Evolutionary conservation across 148 eudicot genomes (phyloP).

Genomic region (Vaccinium corymbosum): DNA sequence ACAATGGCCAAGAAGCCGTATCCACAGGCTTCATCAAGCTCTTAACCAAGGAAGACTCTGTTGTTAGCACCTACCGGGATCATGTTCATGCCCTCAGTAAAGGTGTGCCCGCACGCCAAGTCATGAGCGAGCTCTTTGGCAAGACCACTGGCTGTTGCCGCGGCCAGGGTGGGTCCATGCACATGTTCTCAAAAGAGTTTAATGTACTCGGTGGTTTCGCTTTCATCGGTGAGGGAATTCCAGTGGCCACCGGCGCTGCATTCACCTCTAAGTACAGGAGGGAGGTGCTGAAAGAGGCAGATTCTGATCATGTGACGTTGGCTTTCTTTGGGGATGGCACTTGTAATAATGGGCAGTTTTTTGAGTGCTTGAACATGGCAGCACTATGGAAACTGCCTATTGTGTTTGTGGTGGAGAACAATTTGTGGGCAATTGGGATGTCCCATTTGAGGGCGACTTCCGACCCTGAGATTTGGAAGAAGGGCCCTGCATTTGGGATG

Average conservation of each 20-base stretch:
- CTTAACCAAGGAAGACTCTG: conserved; percentile 63
- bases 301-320: conserved; percentile 79
- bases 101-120: conserved; percentile 74
- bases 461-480: conserved; percentile 94
- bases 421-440: conserved; percentile 99
- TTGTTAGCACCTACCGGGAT: conserved; percentile 86
- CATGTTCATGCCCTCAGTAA: conserved; percentile 88
- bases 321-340: conserved; percentile 97
- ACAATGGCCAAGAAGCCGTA: conserved; percentile 94
- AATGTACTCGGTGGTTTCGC: conserved; percentile 94
- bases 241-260: conserved; percentile 91
- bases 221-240: conserved; percentile 94
- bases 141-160: conserved; percentile 89
- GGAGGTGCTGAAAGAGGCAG: conserved; percentile 63
- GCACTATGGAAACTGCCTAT: conserved; percentile 90
- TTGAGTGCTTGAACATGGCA: conserved; percentile 98
- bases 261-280: conserved; percentile 75
- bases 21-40: conserved; percentile 91
- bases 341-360: conserved; percentile 92
- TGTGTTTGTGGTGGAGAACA: conserved; percentile 92
- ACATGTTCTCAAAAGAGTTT: conserved; percentile 92
- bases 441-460: conserved; percentile 91
- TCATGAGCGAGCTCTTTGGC: conserved; percentile 95
- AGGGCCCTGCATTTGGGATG: conserved; percentile 96
- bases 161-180: conserved; percentile 99